Base-by-base conservation (phyloP, 164 flowering plant species). In the Dillenia turbinata region DNA sequence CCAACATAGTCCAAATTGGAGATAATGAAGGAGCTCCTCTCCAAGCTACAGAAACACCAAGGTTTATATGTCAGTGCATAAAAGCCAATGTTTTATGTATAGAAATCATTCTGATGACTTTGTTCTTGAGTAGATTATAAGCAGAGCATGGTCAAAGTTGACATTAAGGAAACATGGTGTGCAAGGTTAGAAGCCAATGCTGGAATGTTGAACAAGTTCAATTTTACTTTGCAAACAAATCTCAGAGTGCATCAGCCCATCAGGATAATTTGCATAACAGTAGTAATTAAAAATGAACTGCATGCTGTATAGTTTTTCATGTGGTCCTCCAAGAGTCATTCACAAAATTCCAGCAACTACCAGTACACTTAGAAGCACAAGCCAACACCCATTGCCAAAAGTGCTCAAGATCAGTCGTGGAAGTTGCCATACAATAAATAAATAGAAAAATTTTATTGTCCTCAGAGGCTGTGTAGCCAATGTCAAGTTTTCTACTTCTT, bases 401-500 rank as follows among this genome's bases (percentile, higher is more conserved):
- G 88, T 76, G 71, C 87, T 88, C 24, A 55, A 47, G 43, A 80
- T 60, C 43, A 83, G 82, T 19, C 47, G 73, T 69, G 64, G 81
- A 57, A 83, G 52, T 71, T 85, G 85, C 46, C 76, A 79, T 48
- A 59, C 10, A 40, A 77, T 64, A 47, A 85, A 94, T 59, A 84
- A 70, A 69, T 62, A 57, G 69, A 86, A 92, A 66, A 78, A 64
- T 77, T 82, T 92, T 51, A 81, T 65, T 61, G 92, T 88, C 65
- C 69, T 85, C 53, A 83, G 75, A 8, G 98, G 96, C 62, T 89
- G 85, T 48, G 79, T 59, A 46, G 76, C 71, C 54, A 89, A 73
- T 11, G 89, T 81, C 79, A 92, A 75, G 68, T 77, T 81, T 68
- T 86, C 88, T 24, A 92, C 71, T 56, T 89, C 92, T 54, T 66